A percentile compares a stretch with the other conserved stretches of the same genome.
These are phyloP conservation scores for Raphanus sativus DNA, from an alignment of 345 rosid species.

Conservation along the genomic window DNA sequence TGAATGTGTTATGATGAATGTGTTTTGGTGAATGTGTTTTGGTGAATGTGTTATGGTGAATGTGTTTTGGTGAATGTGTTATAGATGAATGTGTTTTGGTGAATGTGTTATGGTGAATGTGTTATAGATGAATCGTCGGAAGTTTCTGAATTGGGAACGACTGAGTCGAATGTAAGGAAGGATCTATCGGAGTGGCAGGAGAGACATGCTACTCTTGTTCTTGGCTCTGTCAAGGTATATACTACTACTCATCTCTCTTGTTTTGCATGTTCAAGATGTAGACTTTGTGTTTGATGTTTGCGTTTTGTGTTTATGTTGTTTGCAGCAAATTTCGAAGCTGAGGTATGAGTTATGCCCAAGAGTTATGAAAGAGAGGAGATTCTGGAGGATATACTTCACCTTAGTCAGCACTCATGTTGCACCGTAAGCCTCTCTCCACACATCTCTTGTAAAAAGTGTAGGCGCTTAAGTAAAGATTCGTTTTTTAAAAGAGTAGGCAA, in stretches of 20 bases:
- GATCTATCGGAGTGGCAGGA: conserved; percentile 97
- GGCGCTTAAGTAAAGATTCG: not conserved
- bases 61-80: no score
- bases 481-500: not conserved
- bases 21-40: no score
- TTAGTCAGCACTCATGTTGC: conserved; percentile 92
- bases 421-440: conserved; percentile 52
- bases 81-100: no score
- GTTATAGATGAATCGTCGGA: conserved; percentile 38
- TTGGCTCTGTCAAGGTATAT: conserved; percentile 76
- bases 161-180: conserved; percentile 69
- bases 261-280: not conserved
- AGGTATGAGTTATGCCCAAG: conserved; percentile 93
- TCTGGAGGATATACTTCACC: conserved; percentile 95
- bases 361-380: conserved; percentile 82
- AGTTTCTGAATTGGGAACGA: conserved; percentile 43
- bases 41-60: no score
- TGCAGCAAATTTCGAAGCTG: conserved; percentile 78
- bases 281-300: not conserved
- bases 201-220: conserved; percentile 92
- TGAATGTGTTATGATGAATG: no score
- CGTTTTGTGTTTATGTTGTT: conserved; percentile 15
- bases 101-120: not conserved
- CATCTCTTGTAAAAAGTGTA: not conserved
- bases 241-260: not conserved